phyloP scores from a whole-genome alignment of 495 filamentous ascomycete species.

The Glutinoglossum americanum region DNA sequence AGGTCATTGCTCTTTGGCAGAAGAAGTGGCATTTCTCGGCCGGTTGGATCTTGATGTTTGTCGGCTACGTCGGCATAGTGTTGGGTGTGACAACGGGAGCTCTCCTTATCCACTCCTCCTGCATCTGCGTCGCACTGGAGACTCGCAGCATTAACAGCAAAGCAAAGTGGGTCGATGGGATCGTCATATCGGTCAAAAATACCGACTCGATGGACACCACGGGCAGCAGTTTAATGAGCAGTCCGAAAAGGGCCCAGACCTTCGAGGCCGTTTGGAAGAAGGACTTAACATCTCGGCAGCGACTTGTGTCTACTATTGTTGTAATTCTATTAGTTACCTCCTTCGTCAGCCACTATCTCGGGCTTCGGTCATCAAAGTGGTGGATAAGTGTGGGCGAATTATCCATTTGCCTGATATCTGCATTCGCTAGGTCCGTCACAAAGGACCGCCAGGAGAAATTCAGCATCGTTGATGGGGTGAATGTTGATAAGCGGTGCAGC shows the following conservation, averaged over 20 bases:
- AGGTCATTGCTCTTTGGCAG: not conserved
- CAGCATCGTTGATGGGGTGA: not conserved
- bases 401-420: not conserved
- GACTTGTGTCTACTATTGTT: not conserved
- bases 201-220: constrained; percentile 2
- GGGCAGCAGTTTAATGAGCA: not conserved
- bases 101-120: not conserved
- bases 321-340: not conserved
- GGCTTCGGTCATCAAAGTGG: not conserved
- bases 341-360: constrained; percentile 1
- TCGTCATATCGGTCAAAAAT: constrained; percentile 1
- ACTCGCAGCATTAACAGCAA: not conserved
- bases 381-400: not conserved
- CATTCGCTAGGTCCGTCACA: not conserved
- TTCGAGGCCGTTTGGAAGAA: not conserved
- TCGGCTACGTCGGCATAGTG: not conserved
- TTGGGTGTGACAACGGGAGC: not conserved
- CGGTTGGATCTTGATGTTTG: not conserved
- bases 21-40: not conserved
- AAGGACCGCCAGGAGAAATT: not conserved
- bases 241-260: not conserved
- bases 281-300: not conserved
- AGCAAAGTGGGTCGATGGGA: not conserved
- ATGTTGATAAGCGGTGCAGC: not conserved
- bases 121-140: not conserved